Conservation (phyloP, 768 basidiomycete species). For the Strobilomyces echinocephalus region DNA sequence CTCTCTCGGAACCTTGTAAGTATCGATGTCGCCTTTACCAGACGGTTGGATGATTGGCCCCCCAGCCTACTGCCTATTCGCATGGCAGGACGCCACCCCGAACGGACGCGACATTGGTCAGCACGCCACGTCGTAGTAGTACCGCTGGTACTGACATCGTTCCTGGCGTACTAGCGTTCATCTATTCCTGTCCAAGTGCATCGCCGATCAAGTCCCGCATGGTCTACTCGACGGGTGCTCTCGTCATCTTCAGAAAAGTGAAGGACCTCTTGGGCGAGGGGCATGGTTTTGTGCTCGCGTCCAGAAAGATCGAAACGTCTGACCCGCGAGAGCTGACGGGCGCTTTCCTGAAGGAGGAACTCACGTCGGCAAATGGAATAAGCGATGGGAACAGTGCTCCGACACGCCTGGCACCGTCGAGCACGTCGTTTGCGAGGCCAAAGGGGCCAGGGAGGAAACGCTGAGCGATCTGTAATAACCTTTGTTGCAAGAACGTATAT, state of each 20-base stretch:
- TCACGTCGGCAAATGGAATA: conserved; percentile 35
- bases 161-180: conserved; percentile 56
- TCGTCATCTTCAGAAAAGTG: conserved; percentile 51
- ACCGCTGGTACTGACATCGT: conserved; percentile 2
- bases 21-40: neutral
- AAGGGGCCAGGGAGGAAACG: conserved; percentile 61
- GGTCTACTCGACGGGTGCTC: conserved; percentile 76
- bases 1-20: conserved; percentile 54
- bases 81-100: conserved; percentile 51
- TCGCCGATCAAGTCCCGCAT: conserved; percentile 85
- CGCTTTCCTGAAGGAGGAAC: conserved; percentile 53
- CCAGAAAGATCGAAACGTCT: conserved; percentile 78
- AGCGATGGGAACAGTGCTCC: conserved; percentile 6
- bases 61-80: conserved; percentile 58
- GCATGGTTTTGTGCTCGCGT: conserved; percentile 38
- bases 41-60: neutral
- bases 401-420: conserved; percentile 18
- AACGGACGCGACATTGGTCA: conserved; percentile 57
- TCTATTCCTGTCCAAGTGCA: conserved; percentile 83
- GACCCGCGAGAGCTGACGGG: conserved; percentile 71
- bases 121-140: conserved; percentile 14
- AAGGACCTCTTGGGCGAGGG: conserved; percentile 46
- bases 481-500: neutral
- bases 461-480: conserved; percentile 9
- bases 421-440: conserved; percentile 62